Evolutionary conservation across 441 rosid genomes (phyloP).

Genomic region (Biscutella laevigata): DNA sequence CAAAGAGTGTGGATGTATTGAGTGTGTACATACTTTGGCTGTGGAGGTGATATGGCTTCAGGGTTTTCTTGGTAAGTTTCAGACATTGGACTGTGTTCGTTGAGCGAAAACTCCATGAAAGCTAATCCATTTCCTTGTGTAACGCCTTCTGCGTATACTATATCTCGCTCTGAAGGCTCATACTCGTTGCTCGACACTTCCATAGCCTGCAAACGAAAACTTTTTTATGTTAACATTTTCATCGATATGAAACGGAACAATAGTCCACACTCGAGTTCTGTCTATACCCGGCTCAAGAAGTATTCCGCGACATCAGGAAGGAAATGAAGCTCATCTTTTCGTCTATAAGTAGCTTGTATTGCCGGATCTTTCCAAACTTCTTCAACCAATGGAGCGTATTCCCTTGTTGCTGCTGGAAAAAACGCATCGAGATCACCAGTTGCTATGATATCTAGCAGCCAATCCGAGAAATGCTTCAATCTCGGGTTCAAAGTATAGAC

Average conservation of each 20-base stretch:
- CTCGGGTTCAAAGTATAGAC: conserved; percentile 80
- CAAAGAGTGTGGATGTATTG: background rate
- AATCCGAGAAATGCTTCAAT: conserved; percentile 95
- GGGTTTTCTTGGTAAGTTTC: conserved; percentile 68
- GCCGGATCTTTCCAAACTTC: conserved; percentile 99
- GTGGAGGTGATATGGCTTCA: conserved; percentile 53
- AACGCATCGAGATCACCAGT: conserved; percentile 97
- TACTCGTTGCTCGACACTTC: conserved; percentile 97
- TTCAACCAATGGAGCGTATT: conserved; percentile 94
- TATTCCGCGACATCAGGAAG: conserved; percentile 93
- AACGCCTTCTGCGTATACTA: conserved; percentile 96
- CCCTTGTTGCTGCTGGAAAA: conserved; percentile 99
- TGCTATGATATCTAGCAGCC: conserved; percentile 97
- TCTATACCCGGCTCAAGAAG: conserved; percentile 83
- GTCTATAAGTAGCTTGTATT: conserved; percentile 72
- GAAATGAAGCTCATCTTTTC: conserved; percentile 91
- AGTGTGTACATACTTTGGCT: conserved; percentile 43
- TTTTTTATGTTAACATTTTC: background rate
- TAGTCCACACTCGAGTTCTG: background rate
- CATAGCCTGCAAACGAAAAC: conserved; percentile 60
- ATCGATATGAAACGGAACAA: background rate
- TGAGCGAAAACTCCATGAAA: conserved; percentile 86
- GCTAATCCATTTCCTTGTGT: conserved; percentile 96
- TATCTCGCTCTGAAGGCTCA: conserved; percentile 89
- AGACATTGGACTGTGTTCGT: conserved; percentile 86